Evolutionary conservation across 495 filamentous ascomycete species (phyloP).

Genomic region (Podospora conica): DNA sequence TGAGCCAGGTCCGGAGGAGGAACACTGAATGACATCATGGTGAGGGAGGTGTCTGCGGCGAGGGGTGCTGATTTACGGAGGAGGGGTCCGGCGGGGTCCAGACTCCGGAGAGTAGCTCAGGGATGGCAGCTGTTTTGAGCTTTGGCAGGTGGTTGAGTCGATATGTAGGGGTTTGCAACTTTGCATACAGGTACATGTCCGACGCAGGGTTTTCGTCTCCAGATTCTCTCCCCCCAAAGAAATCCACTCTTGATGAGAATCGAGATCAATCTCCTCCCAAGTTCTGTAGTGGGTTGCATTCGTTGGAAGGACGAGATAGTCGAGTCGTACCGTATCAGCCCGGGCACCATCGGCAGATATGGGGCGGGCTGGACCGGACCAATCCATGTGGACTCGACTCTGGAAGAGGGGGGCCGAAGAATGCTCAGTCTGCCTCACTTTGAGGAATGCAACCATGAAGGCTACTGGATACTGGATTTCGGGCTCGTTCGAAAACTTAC

Average conservation of each 20-base stretch:
- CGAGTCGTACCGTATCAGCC: constrained; percentile 2
- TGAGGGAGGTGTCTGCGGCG: neutral
- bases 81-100: neutral
- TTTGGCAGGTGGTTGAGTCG: neutral
- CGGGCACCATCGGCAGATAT: neutral
- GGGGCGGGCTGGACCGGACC: neutral
- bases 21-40: neutral
- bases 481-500: no score
- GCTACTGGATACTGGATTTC: no score
- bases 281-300: neutral
- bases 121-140: neutral
- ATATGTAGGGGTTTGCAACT: neutral
- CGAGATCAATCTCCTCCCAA: no score
- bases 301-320: constrained; percentile 5
- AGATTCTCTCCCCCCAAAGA: neutral
- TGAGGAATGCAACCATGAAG: no score
- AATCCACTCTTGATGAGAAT: no score
- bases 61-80: neutral
- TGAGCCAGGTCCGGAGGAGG: no score
- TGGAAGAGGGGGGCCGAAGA: neutral
- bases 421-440: neutral
- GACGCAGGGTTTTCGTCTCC: no score
- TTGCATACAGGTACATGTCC: neutral
- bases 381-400: neutral
- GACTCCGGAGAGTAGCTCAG: no score